Conservation (phyloP, 2,329 filamentous ascomycete species). For the Furcasterigmium sp. region DNA sequence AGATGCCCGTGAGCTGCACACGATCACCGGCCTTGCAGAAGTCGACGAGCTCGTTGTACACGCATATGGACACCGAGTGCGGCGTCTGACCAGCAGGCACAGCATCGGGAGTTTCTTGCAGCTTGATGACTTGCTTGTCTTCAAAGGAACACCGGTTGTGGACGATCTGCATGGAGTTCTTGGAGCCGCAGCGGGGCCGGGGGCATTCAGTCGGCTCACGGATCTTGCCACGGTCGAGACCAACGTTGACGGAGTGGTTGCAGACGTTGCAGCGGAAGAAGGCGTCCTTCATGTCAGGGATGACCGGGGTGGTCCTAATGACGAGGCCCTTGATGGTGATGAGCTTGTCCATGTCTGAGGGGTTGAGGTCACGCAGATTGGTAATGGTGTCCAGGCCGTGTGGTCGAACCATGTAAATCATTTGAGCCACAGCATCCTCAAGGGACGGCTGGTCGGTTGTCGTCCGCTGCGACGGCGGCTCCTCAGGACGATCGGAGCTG, state of each 20-base stretch:
- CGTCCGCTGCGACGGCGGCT: slow-evolving; percentile 32
- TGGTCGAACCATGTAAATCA: slow-evolving; percentile 79
- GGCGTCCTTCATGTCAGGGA: slow-evolving; percentile 98
- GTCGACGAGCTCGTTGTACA: slow-evolving; percentile 95
- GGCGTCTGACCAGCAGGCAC: slow-evolving; percentile 95
- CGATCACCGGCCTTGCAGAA: slow-evolving; percentile 97
- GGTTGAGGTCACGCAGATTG: slow-evolving; percentile 92
- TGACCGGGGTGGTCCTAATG: slow-evolving; percentile 91
- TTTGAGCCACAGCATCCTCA: slow-evolving; percentile 75
- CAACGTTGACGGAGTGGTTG: slow-evolving; percentile 83
- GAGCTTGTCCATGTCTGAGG: slow-evolving; percentile 80
- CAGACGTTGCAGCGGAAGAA: slow-evolving; percentile 96
- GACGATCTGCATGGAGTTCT: slow-evolving; percentile 96
- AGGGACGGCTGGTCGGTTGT: slow-evolving; percentile 51
- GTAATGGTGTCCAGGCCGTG: slow-evolving; percentile 83
- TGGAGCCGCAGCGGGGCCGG: slow-evolving; percentile 71
- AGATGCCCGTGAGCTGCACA: slow-evolving; percentile 93
- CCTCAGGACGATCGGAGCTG: slow-evolving; percentile 68
- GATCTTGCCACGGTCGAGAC: slow-evolving; percentile 93
- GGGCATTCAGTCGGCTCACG: slow-evolving; percentile 89
- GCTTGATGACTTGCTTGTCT: slow-evolving; percentile 97
- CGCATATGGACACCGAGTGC: slow-evolving; percentile 92
- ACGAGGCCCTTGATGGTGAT: slow-evolving; percentile 94
- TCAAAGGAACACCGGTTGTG: slow-evolving; percentile 94
- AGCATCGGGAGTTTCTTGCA: slow-evolving; percentile 94